Evolutionary conservation across 31 red algal species (phyloP), one percentile per base, ranked within the genome.

Genomic region (Porphyra umbilicalis): DNA sequence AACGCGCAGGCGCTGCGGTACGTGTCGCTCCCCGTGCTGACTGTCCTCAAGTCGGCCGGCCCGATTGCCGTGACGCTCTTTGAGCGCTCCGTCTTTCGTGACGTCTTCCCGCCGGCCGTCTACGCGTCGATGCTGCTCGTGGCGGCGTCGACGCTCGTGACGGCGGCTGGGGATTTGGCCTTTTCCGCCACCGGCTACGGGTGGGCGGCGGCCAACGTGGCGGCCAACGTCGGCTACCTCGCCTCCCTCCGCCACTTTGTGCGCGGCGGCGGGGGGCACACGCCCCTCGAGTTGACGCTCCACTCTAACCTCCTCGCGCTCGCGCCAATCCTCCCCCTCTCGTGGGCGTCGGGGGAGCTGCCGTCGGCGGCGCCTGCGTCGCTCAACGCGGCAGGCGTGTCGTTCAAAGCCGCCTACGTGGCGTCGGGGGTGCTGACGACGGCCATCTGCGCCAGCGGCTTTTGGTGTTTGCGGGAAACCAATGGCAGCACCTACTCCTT

Each of bases 191-290:
- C 88, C 35, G 95, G 95, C 15, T 98, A 98, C 67, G 29, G 87
- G 30, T 98, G 95, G 95, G 95, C 95, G 68, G 78, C 85, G 15
- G 68, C 88, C 46, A 98, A 98, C 76, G 86, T 98, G 36, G 32
- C 90, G 36, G 83, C 92, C 10, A 98, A 98, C 42, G 91, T 98
- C n/a, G 87, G 83, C 10, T 98, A 98, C 76, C 84, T 98, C 14
- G 92, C 85, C 76, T 90, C 88, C 14, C 46, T 94, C 30, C 89
- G 95, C 29, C 87, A 85, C 10, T 89, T 82, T 78, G 83, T 98
- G 75, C 85, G 83, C 3, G 82, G 84, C 33, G 82, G 83, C 30
- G 79, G 89, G 13, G 83, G 88, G 38, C 94, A 86, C n/a, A 76
- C 92, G 5, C 67, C 77, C 38, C 81, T 92, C 25, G 90, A 90